A percentile compares a stretch with the other conserved stretches of the same genome.
These are phyloP conservation scores for Plantago major DNA, from an alignment of 257 asterid species.

Conservation along the genomic window DNA sequence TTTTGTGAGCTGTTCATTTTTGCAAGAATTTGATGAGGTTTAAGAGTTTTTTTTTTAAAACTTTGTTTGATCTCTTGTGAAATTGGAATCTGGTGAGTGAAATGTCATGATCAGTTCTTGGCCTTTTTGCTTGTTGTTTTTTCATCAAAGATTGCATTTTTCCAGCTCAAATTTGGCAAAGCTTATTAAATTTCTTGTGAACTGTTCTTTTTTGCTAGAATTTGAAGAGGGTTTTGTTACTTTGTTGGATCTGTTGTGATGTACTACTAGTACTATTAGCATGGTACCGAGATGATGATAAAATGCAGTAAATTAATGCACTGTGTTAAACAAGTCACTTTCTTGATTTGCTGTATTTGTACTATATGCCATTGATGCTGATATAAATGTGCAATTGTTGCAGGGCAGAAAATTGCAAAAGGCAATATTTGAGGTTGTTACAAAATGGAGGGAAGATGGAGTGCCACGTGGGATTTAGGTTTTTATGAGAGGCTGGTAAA, in stretches of 20 bases:
- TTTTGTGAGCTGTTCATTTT: too few species aligned
- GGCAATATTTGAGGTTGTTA: slow-evolving; percentile 22
- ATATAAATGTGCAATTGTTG: slow-evolving; percentile 1
- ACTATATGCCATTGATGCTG: background rate
- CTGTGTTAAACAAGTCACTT: slow-evolving; percentile 10
- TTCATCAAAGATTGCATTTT: background rate
- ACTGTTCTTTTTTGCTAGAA: background rate
- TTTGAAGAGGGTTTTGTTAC: background rate
- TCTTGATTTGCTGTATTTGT: background rate
- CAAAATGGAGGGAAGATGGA: slow-evolving; percentile 22
- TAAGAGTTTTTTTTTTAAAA: background rate
- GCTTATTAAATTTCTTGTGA: background rate
- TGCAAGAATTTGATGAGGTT: background rate
- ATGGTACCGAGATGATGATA: background rate
- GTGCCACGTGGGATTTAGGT: slow-evolving; percentile 38
- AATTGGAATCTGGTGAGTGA: slow-evolving; percentile 23
- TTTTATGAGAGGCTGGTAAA: slow-evolving; percentile 34
- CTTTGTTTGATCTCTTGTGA: background rate
- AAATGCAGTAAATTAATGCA: background rate
- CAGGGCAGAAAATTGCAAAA: slow-evolving; percentile 26
- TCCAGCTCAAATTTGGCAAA: background rate
- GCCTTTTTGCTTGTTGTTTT: slow-evolving; percentile 15
- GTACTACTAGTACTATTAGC: background rate
- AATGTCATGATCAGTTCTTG: slow-evolving; percentile 21
- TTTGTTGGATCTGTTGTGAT: background rate